Conservation (phyloP, 2,329 filamentous ascomycete genomes). For the Alternaria conjuncta region DNA sequence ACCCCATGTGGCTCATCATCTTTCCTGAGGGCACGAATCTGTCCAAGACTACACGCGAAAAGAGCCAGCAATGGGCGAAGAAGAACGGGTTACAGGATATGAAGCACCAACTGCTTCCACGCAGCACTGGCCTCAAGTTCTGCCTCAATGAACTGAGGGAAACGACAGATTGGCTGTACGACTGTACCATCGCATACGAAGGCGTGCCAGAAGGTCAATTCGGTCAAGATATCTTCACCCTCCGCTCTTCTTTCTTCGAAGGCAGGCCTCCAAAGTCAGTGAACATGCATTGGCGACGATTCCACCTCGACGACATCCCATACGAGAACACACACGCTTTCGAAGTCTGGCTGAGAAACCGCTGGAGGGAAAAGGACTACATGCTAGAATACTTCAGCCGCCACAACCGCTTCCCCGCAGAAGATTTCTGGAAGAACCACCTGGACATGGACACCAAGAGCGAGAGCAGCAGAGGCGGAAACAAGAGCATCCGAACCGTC, state of each 20-base stretch:
- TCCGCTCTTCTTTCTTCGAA: conserved; percentile 86
- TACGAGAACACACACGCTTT: conserved; percentile 76
- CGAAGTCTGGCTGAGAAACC: conserved; percentile 80
- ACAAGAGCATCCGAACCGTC: conserved; percentile 43
- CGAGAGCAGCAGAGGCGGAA: conserved; percentile 32
- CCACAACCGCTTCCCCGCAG: conserved; percentile 80
- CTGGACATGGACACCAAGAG: conserved; percentile 46
- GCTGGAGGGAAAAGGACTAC: conserved; percentile 92
- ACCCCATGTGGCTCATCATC: conserved; percentile 89
- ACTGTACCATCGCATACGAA: conserved; percentile 95
- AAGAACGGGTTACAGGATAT: conserved; percentile 76
- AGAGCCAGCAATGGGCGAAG: conserved; percentile 76
- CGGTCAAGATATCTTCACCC: conserved; percentile 88
- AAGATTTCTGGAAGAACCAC: conserved; percentile 56
- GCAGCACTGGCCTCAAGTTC: conserved; percentile 81
- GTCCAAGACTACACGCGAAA: conserved; percentile 71
- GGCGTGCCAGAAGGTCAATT: conserved; percentile 76
- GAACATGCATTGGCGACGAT: conserved; percentile 95
- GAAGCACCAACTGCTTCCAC: conserved; percentile 76
- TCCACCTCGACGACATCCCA: conserved; percentile 80
- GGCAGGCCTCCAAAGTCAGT: conserved; percentile 91
- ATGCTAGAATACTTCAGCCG: conserved; percentile 79
- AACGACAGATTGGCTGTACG: conserved; percentile 82
- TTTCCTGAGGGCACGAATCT: conserved; percentile 90
- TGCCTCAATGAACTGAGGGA: conserved; percentile 77